Base-by-base conservation (phyloP, 1,284 basidiomycete genomes). In the Trichosporon inkin region DNA sequence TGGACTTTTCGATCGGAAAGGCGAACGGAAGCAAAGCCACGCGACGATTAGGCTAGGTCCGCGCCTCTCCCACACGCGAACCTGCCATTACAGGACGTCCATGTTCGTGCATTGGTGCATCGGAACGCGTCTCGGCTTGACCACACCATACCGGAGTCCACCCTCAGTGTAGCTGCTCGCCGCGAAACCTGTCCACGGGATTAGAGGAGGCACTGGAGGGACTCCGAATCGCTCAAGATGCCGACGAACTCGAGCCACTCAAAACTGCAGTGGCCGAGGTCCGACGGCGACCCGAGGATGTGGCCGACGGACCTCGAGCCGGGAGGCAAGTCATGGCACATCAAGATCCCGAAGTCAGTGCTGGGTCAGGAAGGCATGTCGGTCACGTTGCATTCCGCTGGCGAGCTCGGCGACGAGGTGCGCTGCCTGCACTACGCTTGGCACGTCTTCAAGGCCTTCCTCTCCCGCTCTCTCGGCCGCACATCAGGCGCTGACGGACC, bases 341-440 rank as follows among this genome's bases (percentile, higher is more conserved):
- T 56, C 54, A 65, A 57, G 62, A 40, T 56, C 13, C 13, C 61
- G 0, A 51, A 28, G 32, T 65, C 47, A 62, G 63, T 61, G 8
- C 19, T 14, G 17, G 16, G 13, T n/a, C 20, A 14, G 7, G 1
- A 24, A 10, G 6, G 24, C 22, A 16, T 22, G 40, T 3, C 6
- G 34, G 34, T 24, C 6, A 13, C 10, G 5, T 35, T n/a, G n/a
- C n/a, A n/a, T 38, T 20, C 11, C 6, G 52, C 37, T 2, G 22
- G 17, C 6, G 14, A 17, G 34, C n/a, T 22, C 13, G 41, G 5
- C 5, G 8, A 22, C 22, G 22, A 10, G 10, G 14, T 24, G n/a
- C 10, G 44, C 24, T 28, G 2, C 22, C 24, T 4, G 5, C 13
- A 7, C 2, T n/a, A n/a, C n/a, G n/a, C n/a, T n/a, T n/a, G n/a